These are phyloP conservation scores for Capsicum rhomboideum DNA, from an alignment of 257 asterid species.

Conservation along the genomic window DNA sequence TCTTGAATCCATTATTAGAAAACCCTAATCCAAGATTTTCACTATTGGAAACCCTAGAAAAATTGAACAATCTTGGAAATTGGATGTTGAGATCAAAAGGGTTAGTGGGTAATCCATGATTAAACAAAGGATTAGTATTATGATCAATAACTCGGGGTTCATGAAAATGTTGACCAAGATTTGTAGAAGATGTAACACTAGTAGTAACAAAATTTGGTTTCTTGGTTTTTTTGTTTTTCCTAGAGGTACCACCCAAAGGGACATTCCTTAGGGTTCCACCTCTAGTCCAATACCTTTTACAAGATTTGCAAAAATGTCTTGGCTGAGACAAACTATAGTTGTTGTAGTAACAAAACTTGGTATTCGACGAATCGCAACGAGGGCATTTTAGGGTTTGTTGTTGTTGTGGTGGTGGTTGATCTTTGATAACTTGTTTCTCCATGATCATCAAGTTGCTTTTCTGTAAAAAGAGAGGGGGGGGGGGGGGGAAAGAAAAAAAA, in stretches of 20 bases:
- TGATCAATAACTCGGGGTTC: neutral
- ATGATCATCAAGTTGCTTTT: neutral
- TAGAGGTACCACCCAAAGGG: constrained; percentile 43
- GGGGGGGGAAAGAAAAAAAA: constrained; percentile 13
- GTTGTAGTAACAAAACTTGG: constrained; percentile 39
- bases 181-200: neutral
- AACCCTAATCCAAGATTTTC: constrained; percentile 25
- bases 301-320: constrained; percentile 36
- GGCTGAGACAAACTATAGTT: constrained; percentile 45
- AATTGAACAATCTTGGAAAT: constrained; percentile 6
- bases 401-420: constrained; percentile 26
- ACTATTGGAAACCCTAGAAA: constrained; percentile 7
- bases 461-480: constrained; percentile 21
- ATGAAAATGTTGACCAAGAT: constrained; percentile 6
- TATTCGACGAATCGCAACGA: constrained; percentile 35
- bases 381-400: constrained; percentile 29
- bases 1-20: too few species aligned
- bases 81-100: constrained; percentile 15
- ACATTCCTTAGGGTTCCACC: constrained; percentile 41
- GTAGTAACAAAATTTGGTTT: neutral
- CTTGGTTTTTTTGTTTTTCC: constrained; percentile 27
- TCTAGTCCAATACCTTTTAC: constrained; percentile 46
- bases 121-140: constrained; percentile 19
- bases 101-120: constrained; percentile 17
- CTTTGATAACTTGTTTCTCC: constrained; percentile 21